Conservation (phyloP, 768 basidiomycete species). For the Phaffia tasmanica region DNA sequence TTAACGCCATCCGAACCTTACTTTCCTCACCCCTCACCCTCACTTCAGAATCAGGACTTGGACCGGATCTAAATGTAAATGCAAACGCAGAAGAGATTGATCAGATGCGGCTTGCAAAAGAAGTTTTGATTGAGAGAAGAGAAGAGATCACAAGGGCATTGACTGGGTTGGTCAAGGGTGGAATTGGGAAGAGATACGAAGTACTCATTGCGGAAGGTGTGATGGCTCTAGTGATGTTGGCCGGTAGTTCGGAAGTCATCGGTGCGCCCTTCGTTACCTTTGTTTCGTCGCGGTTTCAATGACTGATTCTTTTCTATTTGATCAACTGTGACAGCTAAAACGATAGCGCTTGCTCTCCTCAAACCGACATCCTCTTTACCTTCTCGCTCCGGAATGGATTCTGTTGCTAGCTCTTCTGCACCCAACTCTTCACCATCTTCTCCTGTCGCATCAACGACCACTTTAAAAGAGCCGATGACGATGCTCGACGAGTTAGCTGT, state of each 20-base stretch:
- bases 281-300: too few relatives aligned
- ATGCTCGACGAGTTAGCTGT: not conserved
- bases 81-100: constrained; percentile 9
- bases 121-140: constrained; percentile 48
- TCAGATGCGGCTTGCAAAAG: constrained; percentile 38
- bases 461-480: too few relatives aligned
- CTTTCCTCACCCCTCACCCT: constrained; percentile 42
- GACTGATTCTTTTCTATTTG: not conserved
- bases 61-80: not conserved
- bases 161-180: constrained; percentile 50
- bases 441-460: not conserved
- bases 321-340: not conserved
- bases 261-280: not conserved
- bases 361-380: not conserved
- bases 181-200: constrained; percentile 66
- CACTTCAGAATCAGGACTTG: not conserved
- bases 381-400: not conserved
- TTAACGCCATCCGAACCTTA: constrained; percentile 70
- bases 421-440: not conserved
- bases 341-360: constrained; percentile 1
- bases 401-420: not conserved
- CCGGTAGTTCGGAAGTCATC: constrained; percentile 48
- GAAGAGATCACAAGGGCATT: constrained; percentile 53
- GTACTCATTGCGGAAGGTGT: constrained; percentile 80
- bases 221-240: constrained; percentile 67